Conservation (phyloP, 305 asterid genomes). For the Fraxinus xanthoxyloides region DNA sequence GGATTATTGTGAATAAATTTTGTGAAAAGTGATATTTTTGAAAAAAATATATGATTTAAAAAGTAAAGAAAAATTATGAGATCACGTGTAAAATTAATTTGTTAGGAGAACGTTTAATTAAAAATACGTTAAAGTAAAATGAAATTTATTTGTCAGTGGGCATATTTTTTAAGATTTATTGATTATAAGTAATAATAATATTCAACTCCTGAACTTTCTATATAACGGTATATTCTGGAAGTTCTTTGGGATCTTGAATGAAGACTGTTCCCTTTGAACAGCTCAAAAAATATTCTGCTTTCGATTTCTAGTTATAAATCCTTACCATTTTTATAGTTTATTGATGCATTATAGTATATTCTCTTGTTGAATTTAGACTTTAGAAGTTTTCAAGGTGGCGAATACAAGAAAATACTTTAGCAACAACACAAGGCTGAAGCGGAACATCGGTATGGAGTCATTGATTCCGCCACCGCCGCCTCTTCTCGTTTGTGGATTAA, state of each 20-base stretch:
- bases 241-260: neutral
- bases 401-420: slow-evolving; percentile 30
- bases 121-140: too few species aligned
- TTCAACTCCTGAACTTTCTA: slow-evolving; percentile 18
- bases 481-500: slow-evolving; percentile 38
- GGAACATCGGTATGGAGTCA: slow-evolving; percentile 23
- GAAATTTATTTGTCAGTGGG: slow-evolving; percentile 23
- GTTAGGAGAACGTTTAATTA: too few species aligned
- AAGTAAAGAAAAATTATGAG: neutral
- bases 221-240: slow-evolving; percentile 23
- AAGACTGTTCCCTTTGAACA: neutral
- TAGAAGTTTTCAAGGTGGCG: slow-evolving; percentile 51
- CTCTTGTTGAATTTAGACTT: neutral
- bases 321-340: neutral
- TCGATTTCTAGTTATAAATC: neutral
- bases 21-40: too few species aligned
- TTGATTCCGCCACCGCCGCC: slow-evolving; percentile 24
- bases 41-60: too few species aligned
- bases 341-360: neutral
- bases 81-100: neutral
- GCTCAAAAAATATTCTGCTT: neutral
- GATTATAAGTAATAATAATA: too few species aligned
- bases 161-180: neutral
- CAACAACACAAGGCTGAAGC: neutral
- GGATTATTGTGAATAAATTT: too few species aligned